phyloP scores from a whole-genome alignment of 225 moss, liverwort and hornwort species.

The Sphagnum contortum region DNA sequence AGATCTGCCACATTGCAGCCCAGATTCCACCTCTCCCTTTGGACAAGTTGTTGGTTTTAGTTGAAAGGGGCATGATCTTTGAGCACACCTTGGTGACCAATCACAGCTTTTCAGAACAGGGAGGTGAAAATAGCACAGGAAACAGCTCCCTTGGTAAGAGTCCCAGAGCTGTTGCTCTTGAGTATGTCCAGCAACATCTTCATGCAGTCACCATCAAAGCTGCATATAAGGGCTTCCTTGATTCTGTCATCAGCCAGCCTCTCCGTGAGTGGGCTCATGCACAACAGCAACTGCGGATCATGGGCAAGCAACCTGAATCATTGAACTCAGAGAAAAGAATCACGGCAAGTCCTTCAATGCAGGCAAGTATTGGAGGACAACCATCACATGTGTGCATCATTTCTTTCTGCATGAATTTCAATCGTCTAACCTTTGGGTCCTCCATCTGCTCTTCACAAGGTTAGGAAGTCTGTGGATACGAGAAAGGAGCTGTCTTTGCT shows the following conservation, averaged over 20 bases:
- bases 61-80: constrained; percentile 23
- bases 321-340: neutral
- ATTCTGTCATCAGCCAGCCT: constrained; percentile 8
- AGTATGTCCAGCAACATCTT: constrained; percentile 40
- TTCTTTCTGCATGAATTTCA: no score
- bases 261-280: constrained; percentile 1
- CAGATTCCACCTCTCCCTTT: constrained; percentile 20
- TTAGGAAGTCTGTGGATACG: no score
- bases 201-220: constrained; percentile 17
- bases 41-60: constrained; percentile 28
- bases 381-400: neutral
- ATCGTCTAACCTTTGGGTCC: no score
- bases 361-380: constrained; percentile 1
- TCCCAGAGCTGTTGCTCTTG: constrained; percentile 13
- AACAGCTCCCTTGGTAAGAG: constrained; percentile 30
- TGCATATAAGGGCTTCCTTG: constrained; percentile 13
- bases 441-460: no score
- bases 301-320: constrained; percentile 2
- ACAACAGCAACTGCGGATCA: neutral
- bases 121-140: constrained; percentile 40
- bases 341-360: no score
- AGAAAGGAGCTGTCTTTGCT: no score
- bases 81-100: constrained; percentile 17
- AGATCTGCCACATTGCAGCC: constrained; percentile 36
- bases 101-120: constrained; percentile 36